Percentiles rank a stretch among this genome's conserved stretches.
These are phyloP conservation scores for Paspalum notatum DNA, from an alignment of 176 grass and related monocot genomes.

Conservation along the genomic window DNA sequence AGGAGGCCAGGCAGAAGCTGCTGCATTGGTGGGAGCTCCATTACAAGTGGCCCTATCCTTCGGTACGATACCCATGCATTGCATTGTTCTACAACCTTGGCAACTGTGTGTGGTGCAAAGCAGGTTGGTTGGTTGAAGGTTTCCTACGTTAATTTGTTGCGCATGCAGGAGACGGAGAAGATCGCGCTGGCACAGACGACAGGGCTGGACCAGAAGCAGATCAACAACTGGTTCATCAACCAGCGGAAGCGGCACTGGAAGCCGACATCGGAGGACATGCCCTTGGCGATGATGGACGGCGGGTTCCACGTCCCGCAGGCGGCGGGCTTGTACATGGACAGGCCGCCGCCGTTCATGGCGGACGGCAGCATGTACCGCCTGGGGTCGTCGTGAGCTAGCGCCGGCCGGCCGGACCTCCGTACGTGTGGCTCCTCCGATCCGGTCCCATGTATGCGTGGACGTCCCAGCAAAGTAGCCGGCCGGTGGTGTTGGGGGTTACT, in stretches of 20 bases:
- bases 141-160: not conserved
- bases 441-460: not conserved
- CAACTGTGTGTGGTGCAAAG: not conserved
- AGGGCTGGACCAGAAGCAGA: slow-evolving; percentile 93
- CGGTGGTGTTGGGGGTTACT: not conserved
- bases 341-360: slow-evolving; percentile 24
- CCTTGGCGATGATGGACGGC: slow-evolving; percentile 56
- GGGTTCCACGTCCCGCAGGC: slow-evolving; percentile 49
- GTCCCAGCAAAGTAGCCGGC: not conserved
- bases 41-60: slow-evolving; percentile 96
- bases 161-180: slow-evolving; percentile 78
- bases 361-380: slow-evolving; percentile 66
- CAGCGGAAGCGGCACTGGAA: slow-evolving; percentile 98
- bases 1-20: slow-evolving; percentile 84
- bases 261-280: slow-evolving; percentile 64
- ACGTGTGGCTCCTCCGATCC: no score
- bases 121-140: no score
- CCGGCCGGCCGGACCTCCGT: no score
- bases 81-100: not conserved
- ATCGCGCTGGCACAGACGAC: slow-evolving; percentile 72
- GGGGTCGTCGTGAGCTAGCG: slow-evolving; percentile 50
- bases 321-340: slow-evolving; percentile 47
- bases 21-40: slow-evolving; percentile 94
- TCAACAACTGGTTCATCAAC: slow-evolving; percentile 99
- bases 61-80: slow-evolving; percentile 48